Evolutionary conservation across 441 rosid species (phyloP), one percentile per base, ranked within the genome.

Genomic region (Euphorbia corollata): DNA sequence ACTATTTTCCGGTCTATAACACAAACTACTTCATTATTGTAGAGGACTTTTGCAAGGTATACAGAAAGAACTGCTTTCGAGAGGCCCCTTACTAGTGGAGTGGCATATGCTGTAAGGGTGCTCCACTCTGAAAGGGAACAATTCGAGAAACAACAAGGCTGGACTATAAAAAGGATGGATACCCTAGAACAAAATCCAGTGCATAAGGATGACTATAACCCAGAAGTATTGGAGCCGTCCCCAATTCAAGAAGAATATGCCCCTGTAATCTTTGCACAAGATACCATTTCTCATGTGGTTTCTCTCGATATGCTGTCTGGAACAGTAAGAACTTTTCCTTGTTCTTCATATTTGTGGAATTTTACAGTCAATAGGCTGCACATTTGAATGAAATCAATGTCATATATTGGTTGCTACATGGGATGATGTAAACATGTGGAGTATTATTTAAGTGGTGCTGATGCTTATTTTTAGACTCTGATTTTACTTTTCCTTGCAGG

Each of bases 41-140:
- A 92, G 96, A 77, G 77, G 69, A 90, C 96, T 67, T 92, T 92
- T 75, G 91, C 93, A 3, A 88, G 86, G 84, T 92, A 92, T 75
- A 86, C 98, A 5, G 96, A 90, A 73, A 77, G 96, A 79, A 92
- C 98, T 71, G 87, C 96, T 69, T 92, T 92, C 71, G 98, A 92
- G 85, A 84, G 98, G 83, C 98, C 98, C 39, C 89, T 90, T 55
- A 92, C 98, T n/a, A 92, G 98, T 72, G 92, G 96, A n/a, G 90
- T 92, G 45, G 98, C 98, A 38, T 92, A 92, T 80, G 98, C 98
- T 48, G 82, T 88, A 60, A 85, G 90, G 83, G 96, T 92, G 64
- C 96, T 89, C 48, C 90, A 83, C 75, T 75, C 93, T 22, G 98
- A 92, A 77, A 85, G 98, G 82, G 91, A 85, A 75, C 84, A 83